Base-by-base conservation (phyloP, 345 rosid genomes). In the Pugionium cornutum region DNA sequence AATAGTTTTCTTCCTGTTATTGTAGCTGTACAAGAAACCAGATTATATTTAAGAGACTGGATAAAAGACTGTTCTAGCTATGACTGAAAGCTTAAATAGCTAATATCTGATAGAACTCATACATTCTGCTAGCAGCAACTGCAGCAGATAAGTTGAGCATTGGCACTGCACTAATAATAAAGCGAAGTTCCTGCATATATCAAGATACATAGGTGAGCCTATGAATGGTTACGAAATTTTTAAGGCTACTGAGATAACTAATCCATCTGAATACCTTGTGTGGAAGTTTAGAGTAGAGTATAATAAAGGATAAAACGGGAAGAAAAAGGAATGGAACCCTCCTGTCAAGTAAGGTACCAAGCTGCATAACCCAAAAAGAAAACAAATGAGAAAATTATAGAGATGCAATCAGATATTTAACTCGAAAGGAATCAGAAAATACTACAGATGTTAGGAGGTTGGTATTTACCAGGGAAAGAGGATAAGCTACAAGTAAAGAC, bases 221-320 rank as follows among this genome's bases (percentile, higher is more conserved):
- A 46, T 18, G 26, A 62, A 55, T 1, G 35, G 51, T 42, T 46
- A 59, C 50, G 35, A 59, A 53, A 48, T 75, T 54, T 27, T 37
- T 39, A 48, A 56, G 68, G 71, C 48, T 48, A 53, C 50, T 51
- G 53, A 68, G 76, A 53, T 62, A 63, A 54, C 42, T 43, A 53
- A 34, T 55, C 46, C 34, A 11, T 52, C 50, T 33, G 55, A 60
- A 62, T 75, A 94, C 99, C 91, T 94, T 94, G 83, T 90, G 99
- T 4, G 95, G 95, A 76, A 94, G 97, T 83, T 88, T 94, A 28
- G 97, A 94, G 82, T 94, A 94, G 64, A 94, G 90, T 50, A 86
- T 29, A 65, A 90, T 74, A 68, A 90, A 90, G 53, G 83, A 83
- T 48, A 84, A 65, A 64, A 85, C 83, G 0, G 99, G 97, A 62